phyloP scores from a whole-genome alignment of 768 basidiomycete species.

The Tubosaeta brunneosetosa region DNA sequence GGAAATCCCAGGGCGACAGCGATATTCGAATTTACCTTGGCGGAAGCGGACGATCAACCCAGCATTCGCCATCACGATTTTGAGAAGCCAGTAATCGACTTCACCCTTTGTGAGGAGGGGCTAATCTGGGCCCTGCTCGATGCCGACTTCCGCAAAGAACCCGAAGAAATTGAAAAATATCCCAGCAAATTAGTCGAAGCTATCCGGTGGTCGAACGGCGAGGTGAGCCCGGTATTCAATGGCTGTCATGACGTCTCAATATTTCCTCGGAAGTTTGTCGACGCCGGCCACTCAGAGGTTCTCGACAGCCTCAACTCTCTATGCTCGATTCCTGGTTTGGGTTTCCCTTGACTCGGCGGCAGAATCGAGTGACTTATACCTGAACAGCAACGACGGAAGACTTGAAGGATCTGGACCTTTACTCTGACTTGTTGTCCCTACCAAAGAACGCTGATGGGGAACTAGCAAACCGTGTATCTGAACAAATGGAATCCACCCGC shows the following conservation, averaged over 20 bases:
- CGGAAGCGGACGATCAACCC: slow-evolving; percentile 18
- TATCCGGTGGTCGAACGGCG: slow-evolving; percentile 33
- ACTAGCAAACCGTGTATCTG: slow-evolving; percentile 38
- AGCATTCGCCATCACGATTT: slow-evolving; percentile 45
- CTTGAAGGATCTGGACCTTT: slow-evolving; percentile 54
- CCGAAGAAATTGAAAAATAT: slow-evolving; percentile 8
- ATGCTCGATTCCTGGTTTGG: slow-evolving; percentile 44
- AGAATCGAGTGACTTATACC: not conserved
- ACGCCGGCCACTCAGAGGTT: slow-evolving; percentile 27
- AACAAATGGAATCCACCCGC: slow-evolving; percentile 13
- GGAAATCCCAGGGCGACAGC: slow-evolving; percentile 55
- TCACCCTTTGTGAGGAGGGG: slow-evolving; percentile 37
- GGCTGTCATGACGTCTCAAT: not conserved
- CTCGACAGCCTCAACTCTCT: slow-evolving; percentile 43
- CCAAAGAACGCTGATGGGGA: slow-evolving; percentile 55
- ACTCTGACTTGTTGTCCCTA: slow-evolving; percentile 49
- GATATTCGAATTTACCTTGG: slow-evolving; percentile 48
- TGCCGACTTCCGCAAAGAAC: slow-evolving; percentile 31
- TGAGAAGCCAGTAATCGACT: slow-evolving; percentile 56
- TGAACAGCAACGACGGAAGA: slow-evolving; percentile 46
- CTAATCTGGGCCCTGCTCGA: slow-evolving; percentile 50
- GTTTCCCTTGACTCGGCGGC: not conserved
- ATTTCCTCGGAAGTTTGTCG: slow-evolving; percentile 16
- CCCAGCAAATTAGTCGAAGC: slow-evolving; percentile 26
- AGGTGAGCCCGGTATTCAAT: slow-evolving; percentile 30